phyloP scores from a whole-genome alignment of 2,329 filamentous ascomycete species.

The Colletotrichum sp. region DNA sequence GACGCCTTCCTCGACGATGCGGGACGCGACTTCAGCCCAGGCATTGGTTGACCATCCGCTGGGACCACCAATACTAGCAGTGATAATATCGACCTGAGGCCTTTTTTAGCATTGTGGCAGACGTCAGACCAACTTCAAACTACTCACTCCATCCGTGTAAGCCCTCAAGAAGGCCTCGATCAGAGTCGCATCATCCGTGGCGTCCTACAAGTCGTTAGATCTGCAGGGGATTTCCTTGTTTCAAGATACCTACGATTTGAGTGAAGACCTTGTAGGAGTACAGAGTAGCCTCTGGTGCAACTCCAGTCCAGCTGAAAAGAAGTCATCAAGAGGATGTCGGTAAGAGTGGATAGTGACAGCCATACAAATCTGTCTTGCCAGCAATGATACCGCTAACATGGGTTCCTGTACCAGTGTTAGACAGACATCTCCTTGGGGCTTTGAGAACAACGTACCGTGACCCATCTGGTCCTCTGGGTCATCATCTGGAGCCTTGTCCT shows the following conservation, averaged over 20 bases:
- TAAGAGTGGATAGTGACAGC: neutral
- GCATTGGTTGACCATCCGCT: slow-evolving; percentile 40
- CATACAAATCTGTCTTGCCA: slow-evolving; percentile 26
- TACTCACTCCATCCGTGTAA: slow-evolving; percentile 33
- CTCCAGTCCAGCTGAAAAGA: slow-evolving; percentile 26
- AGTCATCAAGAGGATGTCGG: neutral
- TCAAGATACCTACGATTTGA: slow-evolving; percentile 17
- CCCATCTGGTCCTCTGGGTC: slow-evolving; percentile 31
- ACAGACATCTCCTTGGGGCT: no score
- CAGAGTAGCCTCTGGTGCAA: slow-evolving; percentile 32
- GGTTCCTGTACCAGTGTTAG: slow-evolving; percentile 36
- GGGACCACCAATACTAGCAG: slow-evolving; percentile 41
- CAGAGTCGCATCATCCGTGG: slow-evolving; percentile 40
- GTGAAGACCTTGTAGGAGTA: slow-evolving; percentile 33
- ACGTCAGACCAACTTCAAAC: fast-evolving
- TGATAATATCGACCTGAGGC: slow-evolving; percentile 41
- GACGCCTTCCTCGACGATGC: slow-evolving; percentile 49
- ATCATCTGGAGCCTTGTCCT: slow-evolving; percentile 21
- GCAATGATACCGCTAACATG: slow-evolving; percentile 37
- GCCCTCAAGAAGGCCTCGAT: slow-evolving; percentile 40
- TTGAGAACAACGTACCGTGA: slow-evolving; percentile 27
- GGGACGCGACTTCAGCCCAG: slow-evolving; percentile 43
- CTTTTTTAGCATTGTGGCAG: neutral
- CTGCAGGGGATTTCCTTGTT: fast-evolving
- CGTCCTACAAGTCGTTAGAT: slow-evolving; percentile 11